Evolutionary conservation across 2,329 filamentous ascomycete species (phyloP).

Genomic region (Orbilia ellipsospora): DNA sequence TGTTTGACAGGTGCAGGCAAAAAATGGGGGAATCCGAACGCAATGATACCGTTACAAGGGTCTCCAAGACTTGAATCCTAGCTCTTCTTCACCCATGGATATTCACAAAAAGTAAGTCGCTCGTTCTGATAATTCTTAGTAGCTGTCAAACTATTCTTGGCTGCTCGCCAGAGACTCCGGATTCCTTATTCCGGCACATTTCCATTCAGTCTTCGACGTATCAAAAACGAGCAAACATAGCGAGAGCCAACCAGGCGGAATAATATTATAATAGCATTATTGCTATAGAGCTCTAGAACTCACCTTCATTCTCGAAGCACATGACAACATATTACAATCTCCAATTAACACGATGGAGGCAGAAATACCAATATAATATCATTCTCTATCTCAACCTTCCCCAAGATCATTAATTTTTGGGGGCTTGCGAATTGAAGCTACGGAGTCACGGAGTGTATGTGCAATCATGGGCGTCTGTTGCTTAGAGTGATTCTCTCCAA

Average conservation of each 20-base stretch:
- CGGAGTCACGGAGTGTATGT: no score
- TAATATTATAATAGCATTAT: neutral
- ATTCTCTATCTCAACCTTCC: no score
- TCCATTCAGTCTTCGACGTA: no score
- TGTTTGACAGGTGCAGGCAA: constrained; percentile 45
- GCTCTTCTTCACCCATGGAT: neutral
- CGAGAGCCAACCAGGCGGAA: neutral
- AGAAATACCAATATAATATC: neutral
- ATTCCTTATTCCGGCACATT: constrained; percentile 3
- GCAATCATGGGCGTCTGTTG: no score
- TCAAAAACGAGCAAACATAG: neutral
- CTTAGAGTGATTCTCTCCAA: no score
- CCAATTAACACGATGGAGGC: neutral
- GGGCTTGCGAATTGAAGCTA: no score
- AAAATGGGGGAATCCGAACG: neutral
- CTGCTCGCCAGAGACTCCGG: no score
- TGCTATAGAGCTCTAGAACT: neutral
- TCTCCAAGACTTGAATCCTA: constrained; percentile 8
- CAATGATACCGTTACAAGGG: constrained; percentile 46
- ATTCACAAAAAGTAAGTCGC: neutral
- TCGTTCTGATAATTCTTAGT: neutral
- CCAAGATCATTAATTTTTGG: no score
- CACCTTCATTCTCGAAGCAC: neutral
- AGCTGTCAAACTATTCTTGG: no score
- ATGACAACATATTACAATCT: neutral